Evolutionary conservation across 2,329 filamentous ascomycete genomes (phyloP).

Genomic region (Fusarium fujikuroi): DNA sequence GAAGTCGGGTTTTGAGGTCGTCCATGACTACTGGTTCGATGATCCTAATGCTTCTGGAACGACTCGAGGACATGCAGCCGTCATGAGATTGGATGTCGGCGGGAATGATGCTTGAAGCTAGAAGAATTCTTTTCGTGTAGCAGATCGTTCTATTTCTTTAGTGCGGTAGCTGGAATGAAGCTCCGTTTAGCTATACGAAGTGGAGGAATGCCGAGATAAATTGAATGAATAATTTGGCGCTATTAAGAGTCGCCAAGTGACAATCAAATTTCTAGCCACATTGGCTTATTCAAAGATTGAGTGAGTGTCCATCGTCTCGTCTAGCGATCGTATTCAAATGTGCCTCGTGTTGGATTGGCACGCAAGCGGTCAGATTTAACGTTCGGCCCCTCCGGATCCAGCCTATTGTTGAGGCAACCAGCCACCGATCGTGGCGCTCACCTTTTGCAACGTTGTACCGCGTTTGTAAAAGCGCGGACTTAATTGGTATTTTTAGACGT

Average conservation of each 20-base stretch:
- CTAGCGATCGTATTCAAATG: neutral
- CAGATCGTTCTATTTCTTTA: neutral
- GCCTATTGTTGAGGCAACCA: neutral
- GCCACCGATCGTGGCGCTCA: conserved; percentile 1
- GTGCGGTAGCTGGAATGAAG: neutral
- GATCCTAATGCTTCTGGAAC: neutral
- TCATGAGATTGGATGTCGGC: conserved; percentile 19
- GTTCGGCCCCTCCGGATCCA: neutral
- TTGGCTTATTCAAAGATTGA: neutral
- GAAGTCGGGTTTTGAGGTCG: conserved; percentile 23
- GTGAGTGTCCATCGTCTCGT: too few species aligned
- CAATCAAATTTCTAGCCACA: neutral
- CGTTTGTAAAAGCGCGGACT: neutral
- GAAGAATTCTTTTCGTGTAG: neutral
- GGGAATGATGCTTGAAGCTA: neutral
- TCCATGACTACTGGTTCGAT: conserved; percentile 28
- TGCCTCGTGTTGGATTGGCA: neutral
- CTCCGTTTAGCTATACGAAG: neutral
- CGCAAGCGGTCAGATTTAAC: conserved; percentile 7
- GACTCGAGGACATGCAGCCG: conserved; percentile 4
- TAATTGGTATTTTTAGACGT: conserved; percentile 6
- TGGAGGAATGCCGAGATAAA: neutral
- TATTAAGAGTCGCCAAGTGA: neutral
- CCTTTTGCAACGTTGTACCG: neutral
- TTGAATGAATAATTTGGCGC: neutral